Conservation (phyloP, 495 filamentous ascomycete species). For the Pseudomonodictys pantanalensis region DNA sequence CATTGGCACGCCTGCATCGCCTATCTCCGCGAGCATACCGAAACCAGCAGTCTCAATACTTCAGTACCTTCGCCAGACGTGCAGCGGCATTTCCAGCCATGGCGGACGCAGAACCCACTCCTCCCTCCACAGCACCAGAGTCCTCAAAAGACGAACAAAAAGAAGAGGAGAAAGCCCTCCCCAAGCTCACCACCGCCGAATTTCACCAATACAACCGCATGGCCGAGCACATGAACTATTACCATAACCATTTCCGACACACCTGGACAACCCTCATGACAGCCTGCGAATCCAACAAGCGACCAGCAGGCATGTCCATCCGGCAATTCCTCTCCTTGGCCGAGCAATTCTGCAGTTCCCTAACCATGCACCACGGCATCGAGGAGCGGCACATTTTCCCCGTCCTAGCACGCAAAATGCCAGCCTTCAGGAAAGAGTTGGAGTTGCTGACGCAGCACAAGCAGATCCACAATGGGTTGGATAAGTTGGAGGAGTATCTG, state of each 20-base stretch:
- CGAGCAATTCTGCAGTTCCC: conserved; percentile 62
- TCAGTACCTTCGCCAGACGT: no score
- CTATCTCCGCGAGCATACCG: no score
- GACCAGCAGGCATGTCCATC: conserved; percentile 57
- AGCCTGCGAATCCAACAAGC: conserved; percentile 53
- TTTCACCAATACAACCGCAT: conserved; percentile 68
- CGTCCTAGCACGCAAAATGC: conserved; percentile 72
- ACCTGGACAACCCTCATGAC: conserved; percentile 67
- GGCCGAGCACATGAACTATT: conserved; percentile 72
- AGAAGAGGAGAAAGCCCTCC: conserved; percentile 25
- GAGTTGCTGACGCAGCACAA: conserved; percentile 75
- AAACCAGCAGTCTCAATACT: no score
- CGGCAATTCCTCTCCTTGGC: conserved; percentile 63
- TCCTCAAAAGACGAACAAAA: neutral
- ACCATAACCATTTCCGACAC: conserved; percentile 71
- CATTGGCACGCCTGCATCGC: no score
- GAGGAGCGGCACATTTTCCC: conserved; percentile 86
- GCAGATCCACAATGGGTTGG: conserved; percentile 78
- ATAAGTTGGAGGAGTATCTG: conserved; percentile 67
- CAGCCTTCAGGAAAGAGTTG: conserved; percentile 65
- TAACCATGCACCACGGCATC: conserved; percentile 76
- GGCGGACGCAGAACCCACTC: neutral
- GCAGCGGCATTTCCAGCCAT: neutral
- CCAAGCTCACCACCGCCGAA: conserved; percentile 54
- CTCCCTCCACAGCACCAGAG: neutral